Base-by-base conservation (phyloP, 768 basidiomycete genomes). In the Phylloporus arenicola region DNA sequence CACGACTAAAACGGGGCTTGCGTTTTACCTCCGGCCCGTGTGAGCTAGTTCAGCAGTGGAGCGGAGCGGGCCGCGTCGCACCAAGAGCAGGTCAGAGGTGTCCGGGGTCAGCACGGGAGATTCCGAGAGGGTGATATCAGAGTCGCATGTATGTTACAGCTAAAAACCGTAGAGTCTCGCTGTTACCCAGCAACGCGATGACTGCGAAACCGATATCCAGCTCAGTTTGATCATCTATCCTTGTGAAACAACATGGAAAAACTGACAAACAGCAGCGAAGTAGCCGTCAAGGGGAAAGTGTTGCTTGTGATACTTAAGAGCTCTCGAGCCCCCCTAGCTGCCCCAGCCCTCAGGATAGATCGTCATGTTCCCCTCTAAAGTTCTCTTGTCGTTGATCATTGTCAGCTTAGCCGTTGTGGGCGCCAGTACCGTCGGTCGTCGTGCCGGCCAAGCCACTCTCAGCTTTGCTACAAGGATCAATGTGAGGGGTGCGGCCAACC, bases 261-360 rank as follows among this genome's bases (percentile, higher is more conserved):
- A 67, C 54, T n/a, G 9, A 29, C 27, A 29, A 29, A 29, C 8
- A 29, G 77, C 78, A 29, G 69, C 64, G 50, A 77, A 79, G 53
- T 77, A 77, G 6, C 78, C 80, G 54, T 70, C 24, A 24, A 3
- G 6, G 24, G 24, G 24, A 24, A 24, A 24, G 24, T 6, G 24
- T 24, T 24, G 12, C 19, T 16, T 12, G 11, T 25, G n/a, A 20
- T 47, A 38, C 19, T 41, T 24, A 34, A 34, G 39, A 34, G 47
- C 22, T 41, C 24, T 24, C 6, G n/a, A n/a, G n/a, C n/a, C n/a
- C n/a, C n/a, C n/a, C n/a, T n/a, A n/a, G n/a, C n/a, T n/a, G n/a
- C n/a, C n/a, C n/a, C n/a, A 24, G 24, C 11, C 41, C 30, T 2
- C n/a, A 2, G 10, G 33, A 25, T 42, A 25, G 25, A 17, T 25